Evolutionary conservation across 805 yeast species (phyloP), one percentile per base, ranked within the genome.

Genomic region (Candida bentonensis): DNA sequence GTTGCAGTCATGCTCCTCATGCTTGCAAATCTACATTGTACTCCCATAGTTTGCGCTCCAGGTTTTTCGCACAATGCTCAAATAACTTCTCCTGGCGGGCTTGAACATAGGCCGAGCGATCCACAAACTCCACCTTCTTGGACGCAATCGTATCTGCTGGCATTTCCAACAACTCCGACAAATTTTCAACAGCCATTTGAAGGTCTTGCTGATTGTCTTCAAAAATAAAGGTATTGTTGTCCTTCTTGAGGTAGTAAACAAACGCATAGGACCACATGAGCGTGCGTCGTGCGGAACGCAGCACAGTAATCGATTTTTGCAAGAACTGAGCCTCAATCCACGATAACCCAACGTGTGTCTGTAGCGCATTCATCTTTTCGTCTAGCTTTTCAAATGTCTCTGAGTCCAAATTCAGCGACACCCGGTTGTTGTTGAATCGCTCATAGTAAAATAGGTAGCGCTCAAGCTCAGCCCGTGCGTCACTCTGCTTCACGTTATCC

Each of bases 201-300:
- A 82, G 63, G 43, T 70, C 72, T 43, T 69, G 74, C 61, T 83
- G 94, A 54, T 76, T 78, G 46, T 71, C 74, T 52, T 83, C 89
- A 54, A 84, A 75, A 9, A 82, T 71, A 34, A 69, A 68, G 7
- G 79, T 73, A 45, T 70, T 70, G 46, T 76, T 69, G 11, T 62
- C 62, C 23, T 64, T 59, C 39, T 68, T 70, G 34, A 86, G 66
- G 58, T 79, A 84, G 55, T 65, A 88, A 7, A 82, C 79, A 54
- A 84, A 74, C 2, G 85, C 84, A 62, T 83, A 87, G 1, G 95
- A 78, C 95, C 96, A 88, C 68, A 83, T 83, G 43, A 88, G 66
- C 1, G 85, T 77, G 41, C 78, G 76, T 47, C 96, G 67, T 9
- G 94, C 82, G 47, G 69, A 71, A 28, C 79, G 66, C 45, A 88